Conservation (phyloP, 2,329 filamentous ascomycete species). For the Trichophyton schoenleinii region DNA sequence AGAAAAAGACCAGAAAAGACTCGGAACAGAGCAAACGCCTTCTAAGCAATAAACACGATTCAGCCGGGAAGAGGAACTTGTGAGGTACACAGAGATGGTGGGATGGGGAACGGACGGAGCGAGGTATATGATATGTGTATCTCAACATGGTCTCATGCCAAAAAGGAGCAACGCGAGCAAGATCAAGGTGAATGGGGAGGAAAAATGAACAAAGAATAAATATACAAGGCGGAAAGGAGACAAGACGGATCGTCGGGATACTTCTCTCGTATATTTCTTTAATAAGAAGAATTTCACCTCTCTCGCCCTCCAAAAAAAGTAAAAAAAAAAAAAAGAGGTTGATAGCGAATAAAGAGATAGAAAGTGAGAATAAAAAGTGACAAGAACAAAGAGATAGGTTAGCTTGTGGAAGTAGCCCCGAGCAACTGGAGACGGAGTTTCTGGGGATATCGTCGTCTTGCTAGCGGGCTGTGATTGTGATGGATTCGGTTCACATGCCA, state of each 20-base stretch:
- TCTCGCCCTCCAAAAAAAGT: not conserved
- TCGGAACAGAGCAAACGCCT: not conserved
- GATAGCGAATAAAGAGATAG: not conserved
- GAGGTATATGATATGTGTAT: constrained; percentile 3
- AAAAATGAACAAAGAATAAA: constrained; percentile 3
- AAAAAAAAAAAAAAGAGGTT: not conserved
- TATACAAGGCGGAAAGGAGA: not conserved
- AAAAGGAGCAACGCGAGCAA: constrained; percentile 5
- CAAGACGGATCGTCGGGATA: constrained; percentile 7
- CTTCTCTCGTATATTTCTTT: constrained; percentile 3
- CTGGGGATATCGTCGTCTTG: not conserved
- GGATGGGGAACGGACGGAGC: constrained; percentile 5
- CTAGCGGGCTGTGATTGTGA: not conserved
- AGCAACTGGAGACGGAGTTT: not conserved
- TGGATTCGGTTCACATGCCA: too few relatives aligned
- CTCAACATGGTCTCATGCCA: not conserved
- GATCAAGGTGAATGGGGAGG: not conserved
- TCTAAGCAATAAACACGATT: not conserved
- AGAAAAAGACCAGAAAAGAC: not conserved
- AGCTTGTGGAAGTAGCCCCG: not conserved
- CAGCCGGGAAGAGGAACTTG: constrained; percentile 1
- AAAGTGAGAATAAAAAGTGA: not conserved
- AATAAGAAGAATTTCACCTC: not conserved
- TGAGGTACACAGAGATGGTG: constrained; percentile 8
- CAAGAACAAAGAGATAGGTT: too few relatives aligned